Base-by-base conservation (phyloP, 192 early-diverging fungal species). In the Globomyces pollinis-pini region DNA sequence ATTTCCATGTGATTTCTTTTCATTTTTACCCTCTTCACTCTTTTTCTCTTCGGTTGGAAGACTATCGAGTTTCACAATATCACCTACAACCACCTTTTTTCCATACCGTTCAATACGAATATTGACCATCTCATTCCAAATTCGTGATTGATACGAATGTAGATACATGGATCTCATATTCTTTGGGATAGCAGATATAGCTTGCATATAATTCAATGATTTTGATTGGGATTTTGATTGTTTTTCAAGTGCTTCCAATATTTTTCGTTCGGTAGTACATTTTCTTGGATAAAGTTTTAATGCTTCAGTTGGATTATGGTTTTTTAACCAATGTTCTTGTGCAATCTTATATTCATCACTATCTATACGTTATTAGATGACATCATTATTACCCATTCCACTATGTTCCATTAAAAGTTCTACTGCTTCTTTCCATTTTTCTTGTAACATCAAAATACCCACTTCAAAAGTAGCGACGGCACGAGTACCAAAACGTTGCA, bases 401-500 rank as follows among this genome's bases (percentile, higher is more conserved):
- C 28, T 88, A n/a, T 86, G 87, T 41, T 65, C 78, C 75, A 99
- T 59, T 35, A 99, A 85, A 36, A 93, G 64, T 24, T 91, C 85
- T 1, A 87, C 74, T 0, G 89, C 91, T 12, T 69, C 70, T 8
- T 72, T 65, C 85, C 84, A 96, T 16, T 90, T 67, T 24, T 72
- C 76, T 49, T 80, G 68, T 29, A 99, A 67, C 56, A 94, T 73
- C 0, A 81, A 77, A 1, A 83, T 68, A 3, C 96, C 96, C 20
- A 93, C 77, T 15, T 80, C 68, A 63, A 93, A 86, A 9, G 94
- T 94, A 1, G 84, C 67, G 20, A 92, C 72, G 12, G 83, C 75
- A 21, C 86, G 74, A 3, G 91, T 93, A 26, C 96, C 96, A 63
- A 99, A 99, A 15, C 96, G 81, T 72, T 99, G 96, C 92, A 96